Evolutionary conservation across 192 early-diverging fungal species (phyloP), one percentile per base, ranked within the genome.

Genomic region (Fimicolochytrium jonesii): DNA sequence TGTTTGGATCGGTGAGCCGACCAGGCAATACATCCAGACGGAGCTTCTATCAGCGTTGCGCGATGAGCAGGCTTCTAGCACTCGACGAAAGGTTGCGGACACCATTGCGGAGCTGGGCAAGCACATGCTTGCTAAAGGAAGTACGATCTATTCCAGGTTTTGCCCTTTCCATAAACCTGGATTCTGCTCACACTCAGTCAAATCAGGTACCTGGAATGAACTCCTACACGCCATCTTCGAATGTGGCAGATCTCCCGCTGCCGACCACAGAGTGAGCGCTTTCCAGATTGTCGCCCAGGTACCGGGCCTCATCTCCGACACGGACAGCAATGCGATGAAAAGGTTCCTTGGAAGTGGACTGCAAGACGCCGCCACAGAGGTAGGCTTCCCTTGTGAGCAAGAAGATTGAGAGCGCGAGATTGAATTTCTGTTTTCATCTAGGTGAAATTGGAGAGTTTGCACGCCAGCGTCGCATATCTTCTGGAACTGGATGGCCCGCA

Each of bases 11-110:
- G 82, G 86, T 34, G 76, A 76, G 9, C 59, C 72, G 4, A 85
- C 87, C 20, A 80, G 88, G 26, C 64, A 81, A 44, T 81, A 79
- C 36, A 84, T 89, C 65, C 88, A 94, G 75, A 70, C 59, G 6
- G 84, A 88, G 62, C 83, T 99, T 18, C 71, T 99, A 51, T 74
- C 82, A 18, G 83, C 92, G 20, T 80, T 99, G 33, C 75, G 80
- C 23, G 76, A 82, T 44, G 95, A 98, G 71, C 73, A 75, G 22
- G 86, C 85, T 53, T 67, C 75, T 58, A 74, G 75, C 10, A 86
- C 90, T 25, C 85, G 94, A 39, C 87, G 94, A 72, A 99, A 97
- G 78, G 79, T 98, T 45, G 91, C 88, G 69, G 95, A 98, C 72
- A 90, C 93, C 23, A 88, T 96, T 68, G 76, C 94, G 15, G 93